A percentile compares a stretch with the other conserved stretches of the same genome.
Evolutionary conservation across 345 rosid genomes (phyloP).

Genomic region (Brassica rapa): DNA sequence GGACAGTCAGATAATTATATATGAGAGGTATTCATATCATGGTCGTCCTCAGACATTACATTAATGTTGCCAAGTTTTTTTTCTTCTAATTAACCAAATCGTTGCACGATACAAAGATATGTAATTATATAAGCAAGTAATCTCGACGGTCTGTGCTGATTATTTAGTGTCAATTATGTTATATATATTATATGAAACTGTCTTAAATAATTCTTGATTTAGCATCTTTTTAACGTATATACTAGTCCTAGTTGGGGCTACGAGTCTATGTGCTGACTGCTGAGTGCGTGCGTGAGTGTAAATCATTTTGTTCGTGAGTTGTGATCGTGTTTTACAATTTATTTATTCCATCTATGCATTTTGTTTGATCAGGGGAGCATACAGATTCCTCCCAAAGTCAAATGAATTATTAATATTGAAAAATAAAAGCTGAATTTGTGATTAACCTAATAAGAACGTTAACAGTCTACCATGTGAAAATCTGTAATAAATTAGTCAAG

Average conservation of each 20-base stretch:
- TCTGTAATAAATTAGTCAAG: conserved; percentile 9
- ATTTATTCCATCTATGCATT: not conserved
- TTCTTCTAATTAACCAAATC: not conserved
- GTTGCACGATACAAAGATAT: not conserved
- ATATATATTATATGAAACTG: not conserved
- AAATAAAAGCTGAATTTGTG: not conserved
- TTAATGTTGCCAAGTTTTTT: not conserved
- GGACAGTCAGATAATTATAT: not conserved
- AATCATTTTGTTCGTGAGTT: not conserved
- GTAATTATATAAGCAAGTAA: not conserved
- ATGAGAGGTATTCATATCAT: not conserved
- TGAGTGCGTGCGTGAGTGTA: not conserved
- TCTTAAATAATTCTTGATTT: not conserved
- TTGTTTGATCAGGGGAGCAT: not conserved
- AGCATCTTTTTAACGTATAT: not conserved
- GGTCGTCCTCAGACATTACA: not conserved
- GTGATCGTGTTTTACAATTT: not conserved
- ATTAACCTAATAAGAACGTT: conserved; percentile 16
- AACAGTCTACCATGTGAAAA: not conserved
- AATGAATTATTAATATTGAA: not conserved
- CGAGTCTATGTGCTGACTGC: not conserved
- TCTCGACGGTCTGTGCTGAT: not conserved
- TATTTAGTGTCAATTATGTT: not conserved
- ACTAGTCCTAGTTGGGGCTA: not conserved
- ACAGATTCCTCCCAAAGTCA: not conserved